Evolutionary conservation across 371 early-diverging fungal species (phyloP).

Genomic region (Ordospora pajunii): DNA sequence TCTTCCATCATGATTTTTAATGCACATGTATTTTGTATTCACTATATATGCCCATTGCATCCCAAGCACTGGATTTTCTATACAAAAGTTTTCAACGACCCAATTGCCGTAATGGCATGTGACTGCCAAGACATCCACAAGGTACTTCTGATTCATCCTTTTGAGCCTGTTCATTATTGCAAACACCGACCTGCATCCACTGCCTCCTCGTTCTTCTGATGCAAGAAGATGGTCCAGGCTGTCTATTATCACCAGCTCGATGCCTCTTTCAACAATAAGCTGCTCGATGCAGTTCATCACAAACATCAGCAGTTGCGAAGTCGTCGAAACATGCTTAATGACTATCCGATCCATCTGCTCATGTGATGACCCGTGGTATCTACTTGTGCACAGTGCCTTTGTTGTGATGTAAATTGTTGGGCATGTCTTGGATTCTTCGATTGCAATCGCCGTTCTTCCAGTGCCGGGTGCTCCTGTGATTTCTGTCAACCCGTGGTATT

Average conservation of each 20-base stretch:
- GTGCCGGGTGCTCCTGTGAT: slow-evolving; percentile 31
- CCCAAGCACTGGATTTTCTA: slow-evolving; percentile 14
- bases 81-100: not conserved
- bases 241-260: slow-evolving; percentile 22
- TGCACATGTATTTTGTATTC: slow-evolving; percentile 15
- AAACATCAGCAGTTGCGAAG: not conserved
- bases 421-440: slow-evolving; percentile 18
- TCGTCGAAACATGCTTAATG: not conserved
- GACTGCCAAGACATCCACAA: not conserved
- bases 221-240: slow-evolving; percentile 16
- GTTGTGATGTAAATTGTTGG: slow-evolving; percentile 40
- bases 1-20: not conserved
- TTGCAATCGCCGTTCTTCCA: slow-evolving; percentile 42
- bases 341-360: slow-evolving; percentile 1
- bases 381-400: slow-evolving; percentile 15
- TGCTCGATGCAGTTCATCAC: not conserved
- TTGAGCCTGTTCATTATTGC: slow-evolving; percentile 12
- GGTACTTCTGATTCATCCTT: slow-evolving; percentile 13
- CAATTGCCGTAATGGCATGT: not conserved
- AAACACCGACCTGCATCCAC: not conserved
- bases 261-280: not conserved
- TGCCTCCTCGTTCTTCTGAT: not conserved
- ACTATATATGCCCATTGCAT: slow-evolving; percentile 27
- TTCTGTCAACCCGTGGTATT: slow-evolving; percentile 46
- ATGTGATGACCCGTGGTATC: not conserved